Percentiles rank a stretch among this genome's conserved stretches.
These are phyloP conservation scores for Amphibolis antarctica DNA, from an alignment of 106 monocot genomes.

Conservation along the genomic window DNA sequence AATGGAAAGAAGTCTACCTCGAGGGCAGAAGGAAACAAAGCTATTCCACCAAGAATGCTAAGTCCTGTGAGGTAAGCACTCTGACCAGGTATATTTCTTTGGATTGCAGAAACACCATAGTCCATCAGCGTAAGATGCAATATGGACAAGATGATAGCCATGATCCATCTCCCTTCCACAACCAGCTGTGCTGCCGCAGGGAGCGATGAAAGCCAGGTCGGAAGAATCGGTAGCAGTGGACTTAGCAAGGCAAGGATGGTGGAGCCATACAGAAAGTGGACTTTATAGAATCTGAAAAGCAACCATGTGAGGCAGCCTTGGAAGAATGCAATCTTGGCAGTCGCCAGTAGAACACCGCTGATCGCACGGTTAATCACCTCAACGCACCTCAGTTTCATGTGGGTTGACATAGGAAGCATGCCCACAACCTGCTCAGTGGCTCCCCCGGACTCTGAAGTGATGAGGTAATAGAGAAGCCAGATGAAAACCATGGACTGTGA, in stretches of 20 bases:
- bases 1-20: constrained; percentile 16
- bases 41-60: constrained; percentile 45
- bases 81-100: constrained; percentile 31
- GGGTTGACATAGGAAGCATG: constrained; percentile 32
- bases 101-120: constrained; percentile 29
- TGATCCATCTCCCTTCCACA: constrained; percentile 27
- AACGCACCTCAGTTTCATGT: constrained; percentile 19
- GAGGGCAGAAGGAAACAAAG: constrained; percentile 37
- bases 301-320: constrained; percentile 40
- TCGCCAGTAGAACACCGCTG: constrained; percentile 28
- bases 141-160: constrained; percentile 19
- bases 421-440: constrained; percentile 31
- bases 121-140: constrained; percentile 31
- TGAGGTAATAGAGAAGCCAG: constrained; percentile 39
- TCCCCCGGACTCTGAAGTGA: constrained; percentile 37
- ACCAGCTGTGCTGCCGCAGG: constrained; percentile 31
- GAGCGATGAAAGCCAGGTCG: constrained; percentile 33
- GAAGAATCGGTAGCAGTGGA: constrained; percentile 26
- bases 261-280: constrained; percentile 42
- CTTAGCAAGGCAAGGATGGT: constrained; percentile 28
- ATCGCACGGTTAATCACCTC: constrained; percentile 35
- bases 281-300: constrained; percentile 29
- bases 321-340: constrained; percentile 39
- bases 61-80: constrained; percentile 41
- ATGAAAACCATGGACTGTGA: constrained; percentile 37